Evolutionary conservation across 2,329 filamentous ascomycete species (phyloP).

Genomic region (Cadophora malorum): DNA sequence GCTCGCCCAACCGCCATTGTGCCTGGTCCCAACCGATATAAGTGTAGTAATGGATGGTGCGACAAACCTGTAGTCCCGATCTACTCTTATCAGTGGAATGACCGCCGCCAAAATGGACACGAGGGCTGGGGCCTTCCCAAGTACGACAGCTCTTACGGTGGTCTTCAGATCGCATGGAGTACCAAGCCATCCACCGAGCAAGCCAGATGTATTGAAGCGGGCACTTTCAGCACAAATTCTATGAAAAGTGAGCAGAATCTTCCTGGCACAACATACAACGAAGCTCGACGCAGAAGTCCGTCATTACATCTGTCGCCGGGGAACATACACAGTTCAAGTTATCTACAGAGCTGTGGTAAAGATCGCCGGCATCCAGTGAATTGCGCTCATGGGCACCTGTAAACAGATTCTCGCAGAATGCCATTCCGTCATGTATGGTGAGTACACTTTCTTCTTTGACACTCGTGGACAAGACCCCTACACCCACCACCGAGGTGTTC

Average conservation of each 20-base stretch:
- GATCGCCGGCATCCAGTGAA: neutral
- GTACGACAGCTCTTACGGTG: conserved; percentile 2
- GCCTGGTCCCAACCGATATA: neutral
- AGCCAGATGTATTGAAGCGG: neutral
- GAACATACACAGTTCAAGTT: neutral
- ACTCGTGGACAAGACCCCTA: neutral
- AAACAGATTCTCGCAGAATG: conserved; percentile 18
- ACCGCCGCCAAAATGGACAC: neutral
- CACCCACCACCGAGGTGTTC: neutral
- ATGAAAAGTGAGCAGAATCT: neutral
- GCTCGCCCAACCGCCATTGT: conserved; percentile 4
- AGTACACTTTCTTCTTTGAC: conserved; percentile 24
- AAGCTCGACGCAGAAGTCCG: neutral
- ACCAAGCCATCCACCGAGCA: neutral
- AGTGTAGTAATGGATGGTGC: neutral
- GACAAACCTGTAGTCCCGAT: neutral
- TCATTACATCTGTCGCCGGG: neutral
- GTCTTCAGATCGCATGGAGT: neutral
- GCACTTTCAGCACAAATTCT: neutral
- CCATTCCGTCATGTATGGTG: conserved; percentile 1
- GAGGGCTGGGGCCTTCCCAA: neutral
- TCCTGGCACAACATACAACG: neutral
- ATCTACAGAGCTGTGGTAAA: neutral
- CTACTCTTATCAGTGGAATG: conserved; percentile 16
- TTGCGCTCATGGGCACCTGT: neutral